Conservation (phyloP, 1,284 basidiomycete species). For the Microbotryum intermedium region DNA sequence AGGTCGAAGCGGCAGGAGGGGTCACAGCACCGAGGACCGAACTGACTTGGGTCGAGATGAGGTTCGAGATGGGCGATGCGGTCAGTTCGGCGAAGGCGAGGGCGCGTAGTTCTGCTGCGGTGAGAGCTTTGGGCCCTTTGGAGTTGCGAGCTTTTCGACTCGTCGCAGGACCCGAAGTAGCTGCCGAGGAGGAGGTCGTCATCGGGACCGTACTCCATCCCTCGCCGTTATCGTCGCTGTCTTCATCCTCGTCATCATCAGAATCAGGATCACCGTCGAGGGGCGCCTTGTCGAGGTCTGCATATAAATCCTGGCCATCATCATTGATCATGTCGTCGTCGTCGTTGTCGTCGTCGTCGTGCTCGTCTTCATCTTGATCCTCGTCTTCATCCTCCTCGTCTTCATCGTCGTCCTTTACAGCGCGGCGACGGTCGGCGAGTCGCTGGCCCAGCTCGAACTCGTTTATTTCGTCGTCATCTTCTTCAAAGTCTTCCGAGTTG, state of each 20-base stretch:
- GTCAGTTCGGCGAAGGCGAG: constrained; percentile 31
- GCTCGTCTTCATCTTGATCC: neutral
- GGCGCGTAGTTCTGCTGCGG: constrained; percentile 30
- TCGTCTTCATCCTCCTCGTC: too few species aligned
- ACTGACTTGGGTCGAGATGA: constrained; percentile 28
- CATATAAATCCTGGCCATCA: constrained; percentile 28
- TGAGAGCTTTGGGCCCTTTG: constrained; percentile 22
- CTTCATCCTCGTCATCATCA: constrained; percentile 19
- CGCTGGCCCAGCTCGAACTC: constrained; percentile 37
- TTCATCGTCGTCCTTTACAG: too few species aligned
- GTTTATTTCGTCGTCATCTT: constrained; percentile 34
- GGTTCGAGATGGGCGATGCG: constrained; percentile 27
- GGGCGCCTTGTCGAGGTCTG: constrained; percentile 26
- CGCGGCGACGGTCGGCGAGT: too few species aligned
- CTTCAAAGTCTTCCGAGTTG: constrained; percentile 30
- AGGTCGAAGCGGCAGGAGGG: constrained; percentile 52
- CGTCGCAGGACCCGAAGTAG: neutral
- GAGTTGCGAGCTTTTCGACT: constrained; percentile 22
- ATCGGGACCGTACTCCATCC: constrained; percentile 32
- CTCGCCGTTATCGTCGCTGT: constrained; percentile 3
- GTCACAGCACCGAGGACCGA: constrained; percentile 46
- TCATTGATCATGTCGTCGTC: constrained; percentile 29
- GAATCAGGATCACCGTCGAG: constrained; percentile 34
- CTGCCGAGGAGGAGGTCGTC: constrained; percentile 47
- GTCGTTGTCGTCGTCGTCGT: constrained; percentile 25